A percentile compares a stretch with the other conserved stretches of the same genome.
These are phyloP conservation scores for Leccinum proliferum DNA, from an alignment of 1,284 basidiomycete genomes.

Conservation along the genomic window DNA sequence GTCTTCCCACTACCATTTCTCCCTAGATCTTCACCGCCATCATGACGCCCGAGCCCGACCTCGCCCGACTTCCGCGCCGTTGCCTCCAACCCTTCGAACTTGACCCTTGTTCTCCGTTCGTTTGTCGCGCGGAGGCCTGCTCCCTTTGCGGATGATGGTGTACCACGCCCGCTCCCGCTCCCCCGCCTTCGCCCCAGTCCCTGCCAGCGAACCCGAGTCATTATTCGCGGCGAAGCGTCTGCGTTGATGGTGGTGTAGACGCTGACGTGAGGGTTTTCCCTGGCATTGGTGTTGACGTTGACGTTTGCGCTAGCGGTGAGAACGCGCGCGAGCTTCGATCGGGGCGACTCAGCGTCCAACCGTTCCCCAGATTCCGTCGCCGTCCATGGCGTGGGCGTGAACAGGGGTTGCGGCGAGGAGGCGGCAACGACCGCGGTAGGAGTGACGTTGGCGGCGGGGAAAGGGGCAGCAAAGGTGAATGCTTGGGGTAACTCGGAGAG, in stretches of 20 bases:
- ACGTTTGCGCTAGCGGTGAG: neutral
- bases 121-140: slow-evolving; percentile 1
- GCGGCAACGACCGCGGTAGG: neutral
- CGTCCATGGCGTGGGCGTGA: neutral
- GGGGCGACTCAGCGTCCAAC: slow-evolving; percentile 12
- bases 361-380: neutral
- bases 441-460: neutral
- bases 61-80: neutral
- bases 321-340: slow-evolving; percentile 20
- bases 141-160: slow-evolving; percentile 2
- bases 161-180: neutral
- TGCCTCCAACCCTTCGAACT: slow-evolving; percentile 5
- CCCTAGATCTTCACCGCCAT: neutral
- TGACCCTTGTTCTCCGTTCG: slow-evolving; percentile 2
- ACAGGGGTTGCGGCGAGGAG: neutral
- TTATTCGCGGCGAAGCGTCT: neutral
- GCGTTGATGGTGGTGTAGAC: neutral
- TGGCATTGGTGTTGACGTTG: neutral
- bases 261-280: neutral
- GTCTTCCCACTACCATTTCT: neutral
- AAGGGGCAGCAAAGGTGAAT: neutral
- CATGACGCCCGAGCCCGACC: neutral
- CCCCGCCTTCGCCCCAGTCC: neutral
- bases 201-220: neutral
- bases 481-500: slow-evolving; percentile 1